phyloP scores from a whole-genome alignment of 495 filamentous ascomycete species.

The Bacidia gigantensis region DNA sequence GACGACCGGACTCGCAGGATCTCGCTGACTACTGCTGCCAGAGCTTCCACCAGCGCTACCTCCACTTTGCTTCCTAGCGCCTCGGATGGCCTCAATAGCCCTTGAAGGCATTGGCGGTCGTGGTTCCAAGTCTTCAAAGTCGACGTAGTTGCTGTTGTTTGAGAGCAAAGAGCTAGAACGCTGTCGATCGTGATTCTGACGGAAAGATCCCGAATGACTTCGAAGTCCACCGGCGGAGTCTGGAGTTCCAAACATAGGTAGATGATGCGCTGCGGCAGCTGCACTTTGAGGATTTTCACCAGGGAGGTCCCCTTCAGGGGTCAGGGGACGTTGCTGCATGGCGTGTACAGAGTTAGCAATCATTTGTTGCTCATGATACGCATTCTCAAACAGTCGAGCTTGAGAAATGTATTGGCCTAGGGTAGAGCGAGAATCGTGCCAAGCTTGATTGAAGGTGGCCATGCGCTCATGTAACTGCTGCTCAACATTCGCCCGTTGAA shows the following conservation, averaged over 20 bases:
- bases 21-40: conserved; percentile 31
- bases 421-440: conserved; percentile 34
- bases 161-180: conserved; percentile 17
- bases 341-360: conserved; percentile 23
- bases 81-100: conserved; percentile 15
- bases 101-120: conserved; percentile 19
- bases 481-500: conserved; percentile 49
- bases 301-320: conserved; percentile 36
- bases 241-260: conserved; percentile 19
- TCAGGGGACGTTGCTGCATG: conserved; percentile 29
- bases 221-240: conserved; percentile 16
- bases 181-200: conserved; percentile 10
- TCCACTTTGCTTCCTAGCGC: conserved; percentile 24
- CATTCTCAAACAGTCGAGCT: conserved; percentile 32
- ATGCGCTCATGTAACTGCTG: conserved; percentile 33
- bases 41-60: conserved; percentile 33
- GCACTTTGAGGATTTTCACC: conserved; percentile 30
- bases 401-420: conserved; percentile 38
- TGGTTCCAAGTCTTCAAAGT: conserved; percentile 18
- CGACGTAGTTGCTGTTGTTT: conserved; percentile 12
- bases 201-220: conserved; percentile 29
- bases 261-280: conserved; percentile 15
- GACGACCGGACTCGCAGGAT: conserved; percentile 17
- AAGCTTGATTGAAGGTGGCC: conserved; percentile 28
- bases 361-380: conserved; percentile 29